phyloP scores from a whole-genome alignment of 345 rosid genomes.

The Turnera subulata region DNA sequence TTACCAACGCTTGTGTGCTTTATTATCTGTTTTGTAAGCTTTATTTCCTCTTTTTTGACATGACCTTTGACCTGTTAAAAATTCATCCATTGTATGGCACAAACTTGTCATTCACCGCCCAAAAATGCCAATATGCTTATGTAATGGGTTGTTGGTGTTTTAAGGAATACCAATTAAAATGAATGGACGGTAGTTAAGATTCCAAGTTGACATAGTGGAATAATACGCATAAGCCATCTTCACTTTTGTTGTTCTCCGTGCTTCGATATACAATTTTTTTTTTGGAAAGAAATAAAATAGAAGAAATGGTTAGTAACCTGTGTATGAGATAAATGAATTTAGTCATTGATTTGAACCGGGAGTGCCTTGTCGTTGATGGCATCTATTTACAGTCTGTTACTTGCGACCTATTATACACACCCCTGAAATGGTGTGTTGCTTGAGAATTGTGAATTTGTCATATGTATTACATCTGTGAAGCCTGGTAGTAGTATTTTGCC shows the following conservation, averaged over 20 bases:
- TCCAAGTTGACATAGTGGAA: background rate
- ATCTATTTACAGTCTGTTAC: no score
- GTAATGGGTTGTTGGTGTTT: constrained; percentile 4
- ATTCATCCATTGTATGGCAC: constrained; percentile 24
- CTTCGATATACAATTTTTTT: no score
- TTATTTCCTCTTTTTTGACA: constrained; percentile 8
- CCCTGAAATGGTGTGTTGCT: no score
- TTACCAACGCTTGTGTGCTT: constrained; percentile 3
- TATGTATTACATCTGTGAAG: no score
- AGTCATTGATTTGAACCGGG: no score
- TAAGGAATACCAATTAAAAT: constrained; percentile 1
- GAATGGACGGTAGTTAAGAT: background rate
- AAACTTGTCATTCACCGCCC: background rate
- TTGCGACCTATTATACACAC: no score
- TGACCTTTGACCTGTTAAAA: constrained; percentile 13
- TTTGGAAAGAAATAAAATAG: no score
- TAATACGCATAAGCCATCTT: background rate
- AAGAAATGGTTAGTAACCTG: no score
- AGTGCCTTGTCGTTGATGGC: no score
- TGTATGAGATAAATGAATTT: no score
- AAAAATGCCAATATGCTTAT: background rate
- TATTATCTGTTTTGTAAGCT: background rate
- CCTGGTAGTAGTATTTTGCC: background rate
- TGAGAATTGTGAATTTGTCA: no score
- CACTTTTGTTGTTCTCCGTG: background rate